Percentiles rank a stretch among this genome's conserved stretches.
Evolutionary conservation across 1,284 basidiomycete genomes (phyloP).

Genomic region (Lentinula novae-zelandiae): DNA sequence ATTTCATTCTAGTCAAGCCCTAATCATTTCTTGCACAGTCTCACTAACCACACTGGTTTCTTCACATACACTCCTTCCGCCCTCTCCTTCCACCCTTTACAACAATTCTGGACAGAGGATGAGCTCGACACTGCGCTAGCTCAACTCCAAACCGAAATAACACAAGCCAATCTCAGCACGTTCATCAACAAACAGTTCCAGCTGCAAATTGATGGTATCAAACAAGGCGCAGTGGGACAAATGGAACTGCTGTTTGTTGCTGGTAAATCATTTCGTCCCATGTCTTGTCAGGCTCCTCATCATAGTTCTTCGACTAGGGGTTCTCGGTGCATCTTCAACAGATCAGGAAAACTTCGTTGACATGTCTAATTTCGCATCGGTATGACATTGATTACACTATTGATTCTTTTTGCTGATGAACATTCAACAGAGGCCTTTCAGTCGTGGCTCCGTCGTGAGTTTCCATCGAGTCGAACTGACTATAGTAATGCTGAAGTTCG

Average conservation of each 20-base stretch:
- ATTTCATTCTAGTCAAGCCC: neutral
- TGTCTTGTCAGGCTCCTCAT: neutral
- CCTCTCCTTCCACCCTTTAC: slow-evolving; percentile 1
- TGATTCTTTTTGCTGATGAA: neutral
- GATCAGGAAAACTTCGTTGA: neutral
- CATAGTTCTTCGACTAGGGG: neutral
- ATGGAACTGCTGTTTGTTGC: slow-evolving; percentile 1
- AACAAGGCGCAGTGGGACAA: neutral
- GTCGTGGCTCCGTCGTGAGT: slow-evolving; percentile 17
- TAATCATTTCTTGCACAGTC: neutral
- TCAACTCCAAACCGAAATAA: neutral
- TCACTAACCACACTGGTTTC: slow-evolving; percentile 2
- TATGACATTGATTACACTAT: neutral
- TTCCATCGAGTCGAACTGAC: neutral
- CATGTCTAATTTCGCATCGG: neutral
- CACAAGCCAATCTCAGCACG: neutral
- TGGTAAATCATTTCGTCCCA: neutral
- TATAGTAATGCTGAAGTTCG: neutral
- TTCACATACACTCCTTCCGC: slow-evolving; percentile 2
- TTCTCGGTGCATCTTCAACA: neutral
- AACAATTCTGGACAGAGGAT: neutral
- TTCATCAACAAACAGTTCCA: slow-evolving; percentile 2
- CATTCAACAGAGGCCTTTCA: slow-evolving; percentile 11
- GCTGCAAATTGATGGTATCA: neutral
- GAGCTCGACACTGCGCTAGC: neutral